Conservation (phyloP, 2,329 filamentous ascomycete species). For the Diaporthe sp. region DNA sequence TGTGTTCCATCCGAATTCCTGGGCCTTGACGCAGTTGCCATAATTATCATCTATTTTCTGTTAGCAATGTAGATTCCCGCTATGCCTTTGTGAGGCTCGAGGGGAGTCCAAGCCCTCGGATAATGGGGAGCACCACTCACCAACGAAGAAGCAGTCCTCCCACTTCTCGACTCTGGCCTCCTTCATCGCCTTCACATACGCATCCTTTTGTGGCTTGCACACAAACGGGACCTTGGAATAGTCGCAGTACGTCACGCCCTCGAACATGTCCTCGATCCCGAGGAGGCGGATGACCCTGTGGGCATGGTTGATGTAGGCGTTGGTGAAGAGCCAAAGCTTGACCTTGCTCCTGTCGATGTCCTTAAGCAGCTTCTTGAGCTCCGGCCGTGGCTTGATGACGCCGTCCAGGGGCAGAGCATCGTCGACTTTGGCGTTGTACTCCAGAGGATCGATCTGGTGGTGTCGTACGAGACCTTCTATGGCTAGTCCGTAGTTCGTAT, state of each 20-base stretch:
- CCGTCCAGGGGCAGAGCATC: constrained; percentile 91
- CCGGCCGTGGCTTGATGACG: constrained; percentile 83
- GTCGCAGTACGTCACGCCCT: constrained; percentile 95
- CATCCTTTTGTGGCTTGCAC: constrained; percentile 87
- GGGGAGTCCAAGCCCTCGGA: not conserved
- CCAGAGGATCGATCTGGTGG: constrained; percentile 94
- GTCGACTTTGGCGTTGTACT: constrained; percentile 95
- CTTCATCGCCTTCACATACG: constrained; percentile 90
- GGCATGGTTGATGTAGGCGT: constrained; percentile 92
- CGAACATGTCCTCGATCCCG: constrained; percentile 88
- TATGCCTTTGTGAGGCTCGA: constrained; percentile 34
- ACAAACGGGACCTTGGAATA: constrained; percentile 80
- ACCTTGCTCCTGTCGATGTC: constrained; percentile 89
- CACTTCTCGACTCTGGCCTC: constrained; percentile 79
- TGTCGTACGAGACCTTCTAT: constrained; percentile 95
- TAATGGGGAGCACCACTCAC: constrained; percentile 64
- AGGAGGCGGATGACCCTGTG: constrained; percentile 85
- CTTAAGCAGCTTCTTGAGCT: constrained; percentile 81
- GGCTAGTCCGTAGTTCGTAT: constrained; percentile 95
- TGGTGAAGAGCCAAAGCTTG: constrained; percentile 94
- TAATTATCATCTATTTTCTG: constrained; percentile 81
- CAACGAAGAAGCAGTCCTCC: constrained; percentile 91
- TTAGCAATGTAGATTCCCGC: constrained; percentile 6
- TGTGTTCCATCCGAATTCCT: constrained; percentile 86
- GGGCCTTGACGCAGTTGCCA: constrained; percentile 82